A percentile compares a stretch with the other conserved stretches of the same genome.
Evolutionary conservation across 2,329 filamentous ascomycete genomes (phyloP).

Genomic region (Periconia macrospinosa): DNA sequence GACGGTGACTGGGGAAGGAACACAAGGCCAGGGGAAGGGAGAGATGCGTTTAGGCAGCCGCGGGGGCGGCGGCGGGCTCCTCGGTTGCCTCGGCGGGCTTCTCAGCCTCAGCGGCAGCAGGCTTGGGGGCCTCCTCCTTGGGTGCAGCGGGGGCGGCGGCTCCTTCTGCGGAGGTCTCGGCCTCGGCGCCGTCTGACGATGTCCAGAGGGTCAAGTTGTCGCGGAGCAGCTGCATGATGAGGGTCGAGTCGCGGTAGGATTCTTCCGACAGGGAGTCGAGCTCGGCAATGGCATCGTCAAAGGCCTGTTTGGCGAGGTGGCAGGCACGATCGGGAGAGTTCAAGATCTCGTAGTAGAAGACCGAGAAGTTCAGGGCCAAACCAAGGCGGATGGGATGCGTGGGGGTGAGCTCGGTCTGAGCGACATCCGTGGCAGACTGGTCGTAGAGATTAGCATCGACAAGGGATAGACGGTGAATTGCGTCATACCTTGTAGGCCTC

Average conservation of each 20-base stretch:
- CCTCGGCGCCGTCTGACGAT: conserved; percentile 84
- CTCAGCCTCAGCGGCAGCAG: conserved; percentile 33
- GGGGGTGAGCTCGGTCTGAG: conserved; percentile 94
- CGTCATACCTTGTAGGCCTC: conserved; percentile 92
- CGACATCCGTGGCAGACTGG: conserved; percentile 94
- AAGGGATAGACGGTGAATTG: conserved; percentile 17
- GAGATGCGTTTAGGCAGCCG: conserved; percentile 35
- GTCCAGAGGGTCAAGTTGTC: conserved; percentile 99
- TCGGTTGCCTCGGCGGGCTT: conserved; percentile 47
- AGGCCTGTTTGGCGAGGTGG: conserved; percentile 98
- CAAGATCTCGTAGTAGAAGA: conserved; percentile 99
- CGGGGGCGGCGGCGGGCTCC: conserved; percentile 35
- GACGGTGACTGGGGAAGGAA: conserved; percentile 33
- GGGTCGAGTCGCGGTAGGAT: conserved; percentile 97
- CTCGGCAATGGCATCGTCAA: conserved; percentile 98
- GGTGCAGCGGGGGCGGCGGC: conserved; percentile 46
- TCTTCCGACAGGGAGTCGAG: conserved; percentile 97
- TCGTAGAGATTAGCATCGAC: conserved; percentile 4
- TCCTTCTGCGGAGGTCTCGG: conserved; percentile 62
- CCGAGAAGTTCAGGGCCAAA: conserved; percentile 97
- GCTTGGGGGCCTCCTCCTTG: conserved; percentile 67
- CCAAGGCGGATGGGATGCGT: conserved; percentile 98
- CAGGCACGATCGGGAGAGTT: conserved; percentile 97
- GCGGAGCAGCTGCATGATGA: conserved; percentile 98
- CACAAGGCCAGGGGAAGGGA: conserved; percentile 34